phyloP scores from a whole-genome alignment of 768 basidiomycete genomes.

The Hypholoma fasciculare region DNA sequence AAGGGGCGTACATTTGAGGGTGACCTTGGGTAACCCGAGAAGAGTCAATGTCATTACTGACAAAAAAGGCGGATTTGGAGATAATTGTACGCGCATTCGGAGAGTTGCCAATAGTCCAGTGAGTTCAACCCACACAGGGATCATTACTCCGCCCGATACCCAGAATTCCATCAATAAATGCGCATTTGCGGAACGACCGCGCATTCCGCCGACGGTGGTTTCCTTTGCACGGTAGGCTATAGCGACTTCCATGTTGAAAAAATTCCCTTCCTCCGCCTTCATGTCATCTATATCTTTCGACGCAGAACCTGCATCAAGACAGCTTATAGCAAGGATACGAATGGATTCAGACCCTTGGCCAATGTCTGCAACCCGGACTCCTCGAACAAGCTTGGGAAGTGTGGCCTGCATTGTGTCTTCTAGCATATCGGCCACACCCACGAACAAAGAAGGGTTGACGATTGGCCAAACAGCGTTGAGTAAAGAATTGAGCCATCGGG shows the following conservation, averaged over 20 bases:
- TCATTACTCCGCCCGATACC: conserved; percentile 41
- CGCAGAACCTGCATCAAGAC: conserved; percentile 33
- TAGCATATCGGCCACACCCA: conserved; percentile 57
- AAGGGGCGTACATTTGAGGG: conserved; percentile 65
- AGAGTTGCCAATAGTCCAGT: conserved; percentile 64
- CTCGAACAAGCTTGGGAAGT: conserved; percentile 48
- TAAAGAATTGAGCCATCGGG: conserved; percentile 66
- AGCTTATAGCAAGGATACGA: conserved; percentile 68
- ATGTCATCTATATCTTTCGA: conserved; percentile 27
- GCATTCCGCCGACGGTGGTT: conserved; percentile 33
- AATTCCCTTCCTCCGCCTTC: conserved; percentile 43
- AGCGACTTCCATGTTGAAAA: conserved; percentile 70
- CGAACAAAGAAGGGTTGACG: conserved; percentile 68
- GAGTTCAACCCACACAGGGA: conserved; percentile 73
- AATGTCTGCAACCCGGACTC: conserved; percentile 72
- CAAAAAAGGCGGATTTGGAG: conserved; percentile 66
- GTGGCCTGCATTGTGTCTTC: conserved; percentile 60
- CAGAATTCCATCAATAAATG: conserved; percentile 74
- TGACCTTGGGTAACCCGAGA: conserved; percentile 69
- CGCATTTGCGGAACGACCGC: conserved; percentile 52
- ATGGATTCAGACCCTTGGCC: conserved; percentile 69
- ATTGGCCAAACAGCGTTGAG: conserved; percentile 69
- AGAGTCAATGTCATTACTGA: conserved; percentile 54
- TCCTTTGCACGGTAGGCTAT: conserved; percentile 65
- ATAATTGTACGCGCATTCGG: conserved; percentile 70